Evolutionary conservation across 257 asterid species (phyloP).

Genomic region (Linaria vulgaris): DNA sequence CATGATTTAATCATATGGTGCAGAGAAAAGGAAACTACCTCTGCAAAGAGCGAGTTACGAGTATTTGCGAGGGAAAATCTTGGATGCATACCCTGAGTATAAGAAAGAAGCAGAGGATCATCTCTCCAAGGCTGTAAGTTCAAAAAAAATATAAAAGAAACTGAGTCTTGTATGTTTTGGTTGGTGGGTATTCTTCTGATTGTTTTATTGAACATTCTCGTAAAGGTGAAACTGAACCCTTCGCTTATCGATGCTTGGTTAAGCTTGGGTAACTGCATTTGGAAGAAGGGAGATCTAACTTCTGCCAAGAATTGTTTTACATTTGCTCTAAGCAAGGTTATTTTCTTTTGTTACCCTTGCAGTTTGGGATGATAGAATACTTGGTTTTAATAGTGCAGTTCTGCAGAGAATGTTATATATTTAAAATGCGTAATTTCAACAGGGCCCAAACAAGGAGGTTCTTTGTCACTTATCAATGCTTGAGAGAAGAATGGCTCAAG

Average conservation of each 20-base stretch:
- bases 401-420: slow-evolving; percentile 10
- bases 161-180: slow-evolving; percentile 6
- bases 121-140: slow-evolving; percentile 89
- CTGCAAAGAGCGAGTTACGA: slow-evolving; percentile 71
- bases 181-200: slow-evolving; percentile 10
- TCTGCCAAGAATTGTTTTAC: slow-evolving; percentile 81
- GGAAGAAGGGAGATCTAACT: slow-evolving; percentile 90
- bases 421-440: slow-evolving; percentile 19
- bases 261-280: slow-evolving; percentile 88
- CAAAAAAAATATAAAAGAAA: not conserved
- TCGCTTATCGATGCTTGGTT: slow-evolving; percentile 89
- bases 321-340: slow-evolving; percentile 86
- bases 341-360: slow-evolving; percentile 23
- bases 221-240: slow-evolving; percentile 88
- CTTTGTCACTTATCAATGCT: slow-evolving; percentile 96
- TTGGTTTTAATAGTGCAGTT: slow-evolving; percentile 13
- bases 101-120: slow-evolving; percentile 95
- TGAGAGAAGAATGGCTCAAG: slow-evolving; percentile 89
- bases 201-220: slow-evolving; percentile 6
- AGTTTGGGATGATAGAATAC: slow-evolving; percentile 11
- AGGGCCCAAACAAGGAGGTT: slow-evolving; percentile 82
- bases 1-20: slow-evolving; percentile 26
- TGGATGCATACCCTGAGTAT: slow-evolving; percentile 76
- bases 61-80: slow-evolving; percentile 75
- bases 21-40: slow-evolving; percentile 72